Evolutionary conservation across 78 protist species (phyloP), one percentile per base, ranked within the genome.

Genomic region (Dictyostelium brefeldianum): DNA sequence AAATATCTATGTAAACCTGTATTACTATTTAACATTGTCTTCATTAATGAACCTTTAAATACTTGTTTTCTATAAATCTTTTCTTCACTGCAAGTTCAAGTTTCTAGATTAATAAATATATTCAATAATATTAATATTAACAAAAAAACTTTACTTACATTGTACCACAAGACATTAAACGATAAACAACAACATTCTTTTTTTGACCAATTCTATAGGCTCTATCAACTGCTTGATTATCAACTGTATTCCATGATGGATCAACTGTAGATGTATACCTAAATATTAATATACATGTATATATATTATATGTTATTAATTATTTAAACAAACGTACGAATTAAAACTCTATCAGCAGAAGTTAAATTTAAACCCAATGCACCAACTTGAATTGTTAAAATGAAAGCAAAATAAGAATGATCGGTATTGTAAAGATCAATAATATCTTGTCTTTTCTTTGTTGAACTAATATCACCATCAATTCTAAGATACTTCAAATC

Each of bases 321-420:
- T 31, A 47, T 0, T 20, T 7, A 27, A 1, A 54, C 1, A n/a
- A 2, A 91, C 95, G 4, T 75, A 91, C 95, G 91, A 25, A 87
- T 51, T 18, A 96, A 25, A 18, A 84, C 96, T 29, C 96, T 53
- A 74, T 91, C 94, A 15, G 98, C 98, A 14, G 71, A 65, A 0
- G 97, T 97, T 62, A 97, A 85, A 79, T 80, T 97, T 73, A 97
- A n/a, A 41, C 98, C 98, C 7, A 97, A 80, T 5, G 97, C 97
- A 48, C 97, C 98, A 36, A 95, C 97, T 67, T 83, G 95, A 27
- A 95, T 92, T 17, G 97, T 91, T 46, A 95, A 57, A 57, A 95
- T 51, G 81, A 97, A 77, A 22, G 89, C 65, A 41, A 56, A 50
- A 12, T 73, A 53, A 18, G n/a, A 11, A 41, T 4, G 17, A 71